Base-by-base conservation (phyloP, 2,329 filamentous ascomycete species). In the Trichoderma cornu-damae region DNA sequence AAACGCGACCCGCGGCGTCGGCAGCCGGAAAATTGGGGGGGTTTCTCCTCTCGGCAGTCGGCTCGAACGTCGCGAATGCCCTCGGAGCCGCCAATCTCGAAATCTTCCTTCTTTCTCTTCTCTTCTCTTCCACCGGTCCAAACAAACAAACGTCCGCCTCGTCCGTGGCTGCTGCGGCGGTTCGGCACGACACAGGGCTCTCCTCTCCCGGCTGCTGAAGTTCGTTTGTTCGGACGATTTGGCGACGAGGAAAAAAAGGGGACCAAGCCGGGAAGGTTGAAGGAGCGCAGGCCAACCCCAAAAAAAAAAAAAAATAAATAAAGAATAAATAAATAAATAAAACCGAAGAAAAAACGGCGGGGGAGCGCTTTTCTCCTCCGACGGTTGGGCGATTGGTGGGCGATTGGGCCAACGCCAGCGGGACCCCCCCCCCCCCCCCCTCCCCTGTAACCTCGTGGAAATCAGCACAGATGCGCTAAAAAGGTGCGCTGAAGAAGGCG, bases 371-470 rank as follows among this genome's bases (percentile, higher is more conserved):
- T n/a, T 53, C 50, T 44, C 50, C 38, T 44, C 38, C 38, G 26
- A 26, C 22, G 40, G 38, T 53, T 44, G 50, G 43, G 44, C 53
- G 32, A 40, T 40, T 38, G 44, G 44, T 42, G 56, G n/a, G 56
- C 56, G 56, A 58, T 52, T 58, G 56, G 56, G n/a, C n/a, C n/a
- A n/a, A n/a, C 40, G 32, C 22, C 40, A 18, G 56, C 24, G 20
- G 48, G 44, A 30, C 40, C 50, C n/a, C n/a, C n/a, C n/a, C n/a
- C n/a, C n/a, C n/a, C n/a, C n/a, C 37, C 55, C 55, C n/a, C n/a
- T n/a, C n/a, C n/a, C 56, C 56, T 58, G 56, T 52, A 52, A 32
- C 48, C 56, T 52, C 56, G 56, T 58, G 56, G 56, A 44, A 52
- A 51, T 34, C 56, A 46, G 47, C 56, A 20, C 20, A 28, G 38